Base-by-base conservation (phyloP, 179 eudicot species). In the Corrigiola litoralis region DNA sequence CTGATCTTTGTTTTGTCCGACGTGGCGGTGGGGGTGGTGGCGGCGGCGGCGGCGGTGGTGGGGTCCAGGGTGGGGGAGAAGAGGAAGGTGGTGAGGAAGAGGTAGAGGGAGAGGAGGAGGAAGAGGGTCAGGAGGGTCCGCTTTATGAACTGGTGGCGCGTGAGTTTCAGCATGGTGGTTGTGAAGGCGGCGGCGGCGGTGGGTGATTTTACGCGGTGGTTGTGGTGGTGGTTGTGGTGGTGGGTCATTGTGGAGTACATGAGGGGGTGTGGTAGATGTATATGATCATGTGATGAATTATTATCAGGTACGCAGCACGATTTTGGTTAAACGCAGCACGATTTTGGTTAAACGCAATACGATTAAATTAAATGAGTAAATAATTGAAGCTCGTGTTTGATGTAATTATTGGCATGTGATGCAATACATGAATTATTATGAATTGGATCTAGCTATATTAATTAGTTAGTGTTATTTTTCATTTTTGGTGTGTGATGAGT, bases 31-130 rank as follows among this genome's bases (percentile, higher is more conserved):
- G 37, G 55, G 28, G 34, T 49, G 27, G 33, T 9, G 61, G 41
- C 28, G 54, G 24, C 34, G 40, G 68, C 6, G 37, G 16, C 0
- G 50, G 50, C 0, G 46, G 29, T 9, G 24, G 21, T n/a, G 36
- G 50, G 16, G 54, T 20, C 50, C 53, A 29, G 5, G 53, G 53
- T 36, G 23, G 79, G 79, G 12, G 79, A 61, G 29, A 78, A 51
- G 3, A 74, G 58, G 63, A 78, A 71, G 42, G 82, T 58, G 79
- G 60, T 63, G 80, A 82, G 59, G 74, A 88, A 52, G n/a, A 76
- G 69, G 74, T 74, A 86, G 49, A 76, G 73, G 14, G 72, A 46
- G 6, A 82, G 54, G 47, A 85, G 27, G 44, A 78, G 13, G 63
- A 77, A 57, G 42, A 76, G 44, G 16, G 75, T 49, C 58, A 62